Evolutionary conservation across 495 filamentous ascomycete species (phyloP).

Genomic region (Astrocystis sublimbata): DNA sequence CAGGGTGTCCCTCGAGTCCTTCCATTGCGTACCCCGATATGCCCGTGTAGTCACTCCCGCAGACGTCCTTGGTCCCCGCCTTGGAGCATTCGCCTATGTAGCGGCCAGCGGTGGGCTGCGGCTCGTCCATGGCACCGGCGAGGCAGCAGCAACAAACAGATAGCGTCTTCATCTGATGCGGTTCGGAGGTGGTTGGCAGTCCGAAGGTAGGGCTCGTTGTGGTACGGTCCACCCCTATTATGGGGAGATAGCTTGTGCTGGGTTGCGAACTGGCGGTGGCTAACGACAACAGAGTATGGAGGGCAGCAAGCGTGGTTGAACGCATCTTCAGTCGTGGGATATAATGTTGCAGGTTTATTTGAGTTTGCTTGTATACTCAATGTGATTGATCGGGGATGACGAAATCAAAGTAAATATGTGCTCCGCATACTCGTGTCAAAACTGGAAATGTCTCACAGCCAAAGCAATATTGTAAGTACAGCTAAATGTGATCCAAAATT

Average conservation of each 20-base stretch:
- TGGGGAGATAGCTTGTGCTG: too few species aligned
- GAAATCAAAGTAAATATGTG: too few species aligned
- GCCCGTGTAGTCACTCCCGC: not conserved
- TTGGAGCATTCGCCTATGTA: conserved; percentile 16
- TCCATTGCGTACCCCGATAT: not conserved
- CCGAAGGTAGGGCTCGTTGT: not conserved
- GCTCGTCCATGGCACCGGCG: not conserved
- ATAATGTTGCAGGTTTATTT: too few species aligned
- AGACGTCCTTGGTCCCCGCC: conserved; percentile 9
- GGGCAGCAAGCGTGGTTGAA: too few species aligned
- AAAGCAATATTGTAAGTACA: not conserved
- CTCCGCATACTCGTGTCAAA: too few species aligned
- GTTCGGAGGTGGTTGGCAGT: not conserved
- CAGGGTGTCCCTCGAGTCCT: not conserved
- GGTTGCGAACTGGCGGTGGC: too few species aligned
- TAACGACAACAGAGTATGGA: too few species aligned
- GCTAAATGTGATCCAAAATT: not conserved
- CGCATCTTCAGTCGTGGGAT: too few species aligned
- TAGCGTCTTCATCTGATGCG: not conserved
- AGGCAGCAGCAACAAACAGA: not conserved
- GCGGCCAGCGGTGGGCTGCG: not conserved
- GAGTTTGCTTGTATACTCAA: too few species aligned
- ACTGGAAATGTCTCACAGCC: not conserved
- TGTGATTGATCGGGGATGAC: too few species aligned
- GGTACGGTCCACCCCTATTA: too few species aligned